Base-by-base conservation (phyloP, 139 green algal genomes). In the Tetraselmis striata region DNA sequence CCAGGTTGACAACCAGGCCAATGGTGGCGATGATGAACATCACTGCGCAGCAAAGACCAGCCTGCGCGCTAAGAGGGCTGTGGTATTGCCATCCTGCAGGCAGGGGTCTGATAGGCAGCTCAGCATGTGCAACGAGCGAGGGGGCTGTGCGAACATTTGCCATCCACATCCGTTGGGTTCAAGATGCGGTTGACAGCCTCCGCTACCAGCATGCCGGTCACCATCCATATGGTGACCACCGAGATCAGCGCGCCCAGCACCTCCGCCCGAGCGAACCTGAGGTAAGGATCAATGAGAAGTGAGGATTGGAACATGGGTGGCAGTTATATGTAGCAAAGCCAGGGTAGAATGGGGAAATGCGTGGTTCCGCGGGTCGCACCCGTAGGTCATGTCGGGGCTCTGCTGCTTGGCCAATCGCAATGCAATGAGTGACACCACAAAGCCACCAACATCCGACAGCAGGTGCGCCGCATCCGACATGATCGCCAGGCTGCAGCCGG, bases 381-480 rank as follows among this genome's bases (percentile, higher is more conserved):
- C 45, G 45, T 67, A 67, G 45, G 45, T 67, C 45, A 67, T 67
- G 11, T 67, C 11, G 11, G 45, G 45, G 45, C 45, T 67, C 18
- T 67, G 45, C 11, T 18, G 5, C 45, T 18, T 67, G 5, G 45
- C 45, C 45, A 67, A 59, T 79, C 79, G 11, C 78, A 90, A 82
- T 25, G 94, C 94, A 84, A 96, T 92, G 59, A 96, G 83, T 11
- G 93, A 93, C 18, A 98, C 90, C 1, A 84, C 90, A 82, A 98
- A 98, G 58, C 92, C 92, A 1, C 84, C 87, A 5, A 95, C 93
- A 76, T 98, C 95, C 1, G 93, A 97, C n/a, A 98, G 89, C 83
- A 98, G 93, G 87, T 98, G 95, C 0, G 95, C 95, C 0, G 95
- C 95, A 83, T 98, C 95, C 1, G 96, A 95, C 83, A 98, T 90